A percentile compares a stretch with the other conserved stretches of the same genome.
phyloP scores from a whole-genome alignment of 768 basidiomycete species.

The Rickenella mellea region DNA sequence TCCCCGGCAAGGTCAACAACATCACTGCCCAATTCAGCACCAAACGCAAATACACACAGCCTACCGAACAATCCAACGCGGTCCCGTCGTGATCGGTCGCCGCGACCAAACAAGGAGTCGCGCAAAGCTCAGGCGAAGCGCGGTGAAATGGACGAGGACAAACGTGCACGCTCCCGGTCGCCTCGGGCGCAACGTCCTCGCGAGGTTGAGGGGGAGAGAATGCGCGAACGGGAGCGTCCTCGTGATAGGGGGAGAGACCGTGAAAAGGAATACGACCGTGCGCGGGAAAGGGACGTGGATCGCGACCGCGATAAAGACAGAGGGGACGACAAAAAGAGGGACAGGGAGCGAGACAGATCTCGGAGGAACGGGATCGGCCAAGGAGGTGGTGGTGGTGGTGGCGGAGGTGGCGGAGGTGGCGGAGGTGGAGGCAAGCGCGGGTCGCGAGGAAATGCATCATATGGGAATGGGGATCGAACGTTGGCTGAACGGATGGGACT shows the following conservation, averaged over 20 bases:
- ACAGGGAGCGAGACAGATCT: conserved; percentile 9
- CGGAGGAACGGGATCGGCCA: conserved; percentile 36
- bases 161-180: conserved; percentile 31
- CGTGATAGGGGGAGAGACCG: conserved; percentile 19
- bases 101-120: conserved; percentile 1
- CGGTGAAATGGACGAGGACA: conserved; percentile 45
- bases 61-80: conserved; percentile 1
- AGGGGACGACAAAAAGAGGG: conserved; percentile 12
- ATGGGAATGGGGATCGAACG: conserved; percentile 55
- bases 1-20: conserved; percentile 24
- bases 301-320: conserved; percentile 23
- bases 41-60: conserved; percentile 12
- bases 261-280: conserved; percentile 19
- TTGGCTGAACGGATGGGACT: conserved; percentile 81
- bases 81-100: background rate
- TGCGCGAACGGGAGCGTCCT: conserved; percentile 13
- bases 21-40: conserved; percentile 19
- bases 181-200: conserved; percentile 20
- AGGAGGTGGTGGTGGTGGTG: conserved; percentile 26
- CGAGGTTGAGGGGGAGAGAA: conserved; percentile 3
- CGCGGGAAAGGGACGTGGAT: conserved; percentile 11
- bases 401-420: conserved; percentile 20
- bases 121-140: conserved; percentile 8
- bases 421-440: conserved; percentile 25
- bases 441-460: conserved; percentile 21